Evolutionary conservation across 495 filamentous ascomycete species (phyloP).

Genomic region (Halenospora varia): DNA sequence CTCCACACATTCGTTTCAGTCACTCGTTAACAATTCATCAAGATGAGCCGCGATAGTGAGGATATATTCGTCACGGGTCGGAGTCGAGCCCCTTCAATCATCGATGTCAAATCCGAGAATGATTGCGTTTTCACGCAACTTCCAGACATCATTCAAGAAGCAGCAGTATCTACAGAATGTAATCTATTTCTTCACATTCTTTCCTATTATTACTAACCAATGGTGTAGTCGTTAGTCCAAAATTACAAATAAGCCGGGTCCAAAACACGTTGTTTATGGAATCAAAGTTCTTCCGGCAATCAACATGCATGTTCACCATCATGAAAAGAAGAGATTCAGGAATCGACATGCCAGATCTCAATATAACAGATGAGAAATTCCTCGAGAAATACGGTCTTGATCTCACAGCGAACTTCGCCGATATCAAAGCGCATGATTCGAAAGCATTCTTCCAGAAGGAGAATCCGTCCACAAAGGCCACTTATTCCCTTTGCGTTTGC

Average conservation of each 20-base stretch:
- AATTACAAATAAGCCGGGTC: conserved; percentile 12
- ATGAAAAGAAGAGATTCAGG: conserved; percentile 19
- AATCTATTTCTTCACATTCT: background rate
- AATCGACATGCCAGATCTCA: conserved; percentile 18
- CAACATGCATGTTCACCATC: conserved; percentile 15
- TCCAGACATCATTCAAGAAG: conserved; percentile 24
- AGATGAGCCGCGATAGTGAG: conserved; percentile 13
- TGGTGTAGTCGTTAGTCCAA: conserved; percentile 19
- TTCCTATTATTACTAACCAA: conserved; percentile 3
- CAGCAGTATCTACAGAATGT: conserved; percentile 24
- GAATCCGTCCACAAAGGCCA: conserved; percentile 8
- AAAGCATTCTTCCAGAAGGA: conserved; percentile 21
- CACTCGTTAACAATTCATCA: background rate
- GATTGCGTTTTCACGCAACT: conserved; percentile 14
- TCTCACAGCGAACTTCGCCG: conserved; percentile 23
- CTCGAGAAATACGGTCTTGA: conserved; percentile 20
- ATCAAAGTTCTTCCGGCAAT: conserved; percentile 9
- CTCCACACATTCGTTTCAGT: background rate
- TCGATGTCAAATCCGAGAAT: conserved; percentile 18
- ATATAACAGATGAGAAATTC: conserved; percentile 19
- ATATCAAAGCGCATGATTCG: conserved; percentile 17
- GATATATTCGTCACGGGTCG: conserved; percentile 19
- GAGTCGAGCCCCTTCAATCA: conserved; percentile 18
- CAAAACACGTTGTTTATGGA: conserved; percentile 6
- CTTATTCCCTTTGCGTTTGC: conserved; percentile 18